Conservation (phyloP, 2,329 filamentous ascomycete species). For the Fusarium scirpi region DNA sequence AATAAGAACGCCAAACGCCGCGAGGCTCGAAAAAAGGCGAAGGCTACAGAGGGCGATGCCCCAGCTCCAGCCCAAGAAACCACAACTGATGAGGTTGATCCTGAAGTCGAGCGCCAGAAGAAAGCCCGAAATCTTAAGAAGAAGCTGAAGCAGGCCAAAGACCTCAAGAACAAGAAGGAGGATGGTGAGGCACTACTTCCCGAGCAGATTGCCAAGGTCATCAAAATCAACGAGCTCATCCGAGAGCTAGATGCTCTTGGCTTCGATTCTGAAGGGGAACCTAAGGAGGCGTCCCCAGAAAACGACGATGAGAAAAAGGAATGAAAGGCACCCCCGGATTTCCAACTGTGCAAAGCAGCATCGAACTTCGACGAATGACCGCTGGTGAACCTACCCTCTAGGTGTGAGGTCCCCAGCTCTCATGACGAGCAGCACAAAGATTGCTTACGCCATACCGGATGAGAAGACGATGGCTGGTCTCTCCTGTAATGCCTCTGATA, state of each 20-base stretch:
- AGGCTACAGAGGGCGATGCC: slow-evolving; percentile 68
- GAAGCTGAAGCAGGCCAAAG: slow-evolving; percentile 93
- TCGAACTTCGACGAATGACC: not conserved
- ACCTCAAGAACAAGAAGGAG: slow-evolving; percentile 91
- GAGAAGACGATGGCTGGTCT: not conserved
- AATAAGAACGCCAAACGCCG: slow-evolving; percentile 89
- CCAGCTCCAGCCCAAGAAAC: slow-evolving; percentile 28
- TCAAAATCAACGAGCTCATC: slow-evolving; percentile 94
- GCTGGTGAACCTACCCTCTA: not conserved
- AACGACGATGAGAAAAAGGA: slow-evolving; percentile 40
- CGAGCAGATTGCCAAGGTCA: slow-evolving; percentile 97
- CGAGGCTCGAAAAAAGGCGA: slow-evolving; percentile 68
- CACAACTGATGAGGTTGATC: slow-evolving; percentile 65
- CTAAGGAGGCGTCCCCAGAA: slow-evolving; percentile 48
- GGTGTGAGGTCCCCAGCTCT: not conserved
- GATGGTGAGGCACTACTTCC: slow-evolving; percentile 85
- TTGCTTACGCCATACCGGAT: not conserved
- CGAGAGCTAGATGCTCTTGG: slow-evolving; percentile 87
- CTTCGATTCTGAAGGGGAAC: slow-evolving; percentile 82
- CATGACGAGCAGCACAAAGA: not conserved
- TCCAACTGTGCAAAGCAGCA: not conserved
- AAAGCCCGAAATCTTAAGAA: slow-evolving; percentile 92
- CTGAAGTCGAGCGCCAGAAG: slow-evolving; percentile 86
- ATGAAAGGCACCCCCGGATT: slow-evolving; percentile 26
- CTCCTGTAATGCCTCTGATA: not conserved